Base-by-base conservation (phyloP, 2,329 filamentous ascomycete genomes). In the Ascochyta fabae region DNA sequence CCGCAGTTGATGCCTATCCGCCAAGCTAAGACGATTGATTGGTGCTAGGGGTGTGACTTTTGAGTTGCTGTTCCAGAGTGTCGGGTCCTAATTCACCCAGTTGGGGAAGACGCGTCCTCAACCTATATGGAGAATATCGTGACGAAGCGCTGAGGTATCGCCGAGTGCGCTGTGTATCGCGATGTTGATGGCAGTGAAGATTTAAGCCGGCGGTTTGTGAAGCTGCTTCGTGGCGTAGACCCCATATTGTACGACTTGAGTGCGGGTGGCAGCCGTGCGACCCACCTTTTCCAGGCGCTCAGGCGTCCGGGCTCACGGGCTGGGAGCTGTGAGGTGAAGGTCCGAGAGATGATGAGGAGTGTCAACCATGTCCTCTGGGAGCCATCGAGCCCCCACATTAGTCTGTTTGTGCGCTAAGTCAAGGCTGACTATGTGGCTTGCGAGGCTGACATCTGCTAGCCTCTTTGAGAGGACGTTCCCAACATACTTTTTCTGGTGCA, bases 11-110 rank as follows among this genome's bases (percentile, higher is more conserved):
- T 38, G 47, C 43, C 38, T 22, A 36, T 9, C 47, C 27, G 47
- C 53, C 47, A 56, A 56, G 53, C 46, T 16, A 31, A 36, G 41
- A 42, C 19, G 19, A 12, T 42, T 50, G 47, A 56, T 56, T 56
- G 53, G 53, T 22, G 16, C 27, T 44, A 45, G 12, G 26, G 22
- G 13, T 44, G 46, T 45, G 52, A 54, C 45, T 48, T 35, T 15
- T 38, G 41, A 42, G 42, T 16, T 46, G 41, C 41, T 42, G 19
- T 46, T 4, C 53, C 46, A 47, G 42, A 23, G 23, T 42, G 45
- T 33, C 36, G 53, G 53, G 42, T 47, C 46, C 36, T 45, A 10
- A 19, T 34, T n/a, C 35, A 36, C 40, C 27, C 23, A 33, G 36
- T 42, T 13, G 23, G 41, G 19, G 36, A 41, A 42, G 42, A 50